Evolutionary conservation across 345 rosid genomes (phyloP).

Genomic region (Cochlearia excelsa): DNA sequence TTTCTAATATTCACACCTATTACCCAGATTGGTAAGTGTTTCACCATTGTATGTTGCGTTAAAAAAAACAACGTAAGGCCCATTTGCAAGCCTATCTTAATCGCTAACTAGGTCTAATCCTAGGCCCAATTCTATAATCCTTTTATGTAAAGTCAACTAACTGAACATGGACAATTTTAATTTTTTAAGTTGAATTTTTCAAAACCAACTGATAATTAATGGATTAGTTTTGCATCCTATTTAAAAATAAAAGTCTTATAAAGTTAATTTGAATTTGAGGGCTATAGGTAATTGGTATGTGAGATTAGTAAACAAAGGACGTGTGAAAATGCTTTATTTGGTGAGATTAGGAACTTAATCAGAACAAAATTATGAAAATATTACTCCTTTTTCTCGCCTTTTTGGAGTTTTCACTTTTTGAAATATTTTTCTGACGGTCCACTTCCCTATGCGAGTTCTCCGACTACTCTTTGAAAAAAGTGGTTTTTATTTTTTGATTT

Average conservation of each 20-base stretch:
- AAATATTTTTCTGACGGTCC: slow-evolving; percentile 23
- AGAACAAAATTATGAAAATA: background rate
- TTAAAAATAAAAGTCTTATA: background rate
- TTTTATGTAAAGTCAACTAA: no score
- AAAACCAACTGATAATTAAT: no score
- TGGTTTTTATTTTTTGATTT: slow-evolving; percentile 3
- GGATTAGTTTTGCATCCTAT: no score
- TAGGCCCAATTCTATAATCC: no score
- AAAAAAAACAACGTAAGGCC: background rate
- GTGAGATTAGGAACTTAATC: slow-evolving; percentile 3
- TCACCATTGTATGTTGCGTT: background rate
- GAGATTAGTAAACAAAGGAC: slow-evolving; percentile 7
- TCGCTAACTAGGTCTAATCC: no score
- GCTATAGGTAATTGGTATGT: slow-evolving; percentile 1
- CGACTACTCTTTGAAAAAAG: slow-evolving; percentile 22
- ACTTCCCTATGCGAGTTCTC: slow-evolving; percentile 31
- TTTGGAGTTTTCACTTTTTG: slow-evolving; percentile 17
- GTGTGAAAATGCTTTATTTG: slow-evolving; percentile 9
- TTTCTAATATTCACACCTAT: no score
- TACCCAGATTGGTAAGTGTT: no score
- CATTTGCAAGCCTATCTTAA: background rate
- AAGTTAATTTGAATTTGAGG: slow-evolving; percentile 1
- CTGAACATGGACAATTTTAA: background rate
- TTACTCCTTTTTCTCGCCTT: slow-evolving; percentile 8
- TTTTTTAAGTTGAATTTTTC: no score